Percentiles rank a stretch among this genome's conserved stretches.
Conservation (phyloP, 2,329 filamentous ascomycete species). For the Curvularia spicifera region DNA sequence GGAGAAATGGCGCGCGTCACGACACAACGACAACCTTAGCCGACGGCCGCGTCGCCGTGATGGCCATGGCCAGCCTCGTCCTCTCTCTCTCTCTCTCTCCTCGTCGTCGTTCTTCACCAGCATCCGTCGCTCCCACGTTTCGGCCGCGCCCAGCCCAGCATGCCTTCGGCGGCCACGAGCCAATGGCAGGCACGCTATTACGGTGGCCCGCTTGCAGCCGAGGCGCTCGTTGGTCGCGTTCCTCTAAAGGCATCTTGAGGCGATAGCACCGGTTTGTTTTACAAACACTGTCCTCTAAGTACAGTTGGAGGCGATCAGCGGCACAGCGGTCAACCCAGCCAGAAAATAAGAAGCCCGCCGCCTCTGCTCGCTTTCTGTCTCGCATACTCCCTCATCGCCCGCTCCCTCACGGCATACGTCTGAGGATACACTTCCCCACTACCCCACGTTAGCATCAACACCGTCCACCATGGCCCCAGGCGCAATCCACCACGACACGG, state of each 20-base stretch:
- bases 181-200: conserved; percentile 31
- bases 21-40: conserved; percentile 23
- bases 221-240: conserved; percentile 22
- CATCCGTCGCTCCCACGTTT: neutral
- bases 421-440: conserved; percentile 19
- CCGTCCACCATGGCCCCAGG: conserved; percentile 44
- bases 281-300: conserved; percentile 27
- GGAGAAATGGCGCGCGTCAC: conserved; percentile 26
- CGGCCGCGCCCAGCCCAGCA: conserved; percentile 7
- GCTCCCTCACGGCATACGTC: neutral
- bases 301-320: conserved; percentile 36
- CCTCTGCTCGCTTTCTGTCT: conserved; percentile 11
- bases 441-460: conserved; percentile 25
- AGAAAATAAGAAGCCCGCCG: conserved; percentile 31
- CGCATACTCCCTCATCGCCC: conserved; percentile 6
- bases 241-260: conserved; percentile 29
- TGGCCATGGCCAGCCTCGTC: neutral
- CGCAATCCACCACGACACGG: conserved; percentile 38
- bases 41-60: conserved; percentile 11
- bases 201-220: conserved; percentile 32
- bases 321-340: conserved; percentile 25
- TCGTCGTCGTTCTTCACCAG: neutral
- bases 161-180: conserved; percentile 17
- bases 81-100: neutral
- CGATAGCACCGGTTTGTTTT: conserved; percentile 19